Evolutionary conservation across 108 stramenopile species (phyloP).

Genomic region (Poteriospumella lacustris): DNA sequence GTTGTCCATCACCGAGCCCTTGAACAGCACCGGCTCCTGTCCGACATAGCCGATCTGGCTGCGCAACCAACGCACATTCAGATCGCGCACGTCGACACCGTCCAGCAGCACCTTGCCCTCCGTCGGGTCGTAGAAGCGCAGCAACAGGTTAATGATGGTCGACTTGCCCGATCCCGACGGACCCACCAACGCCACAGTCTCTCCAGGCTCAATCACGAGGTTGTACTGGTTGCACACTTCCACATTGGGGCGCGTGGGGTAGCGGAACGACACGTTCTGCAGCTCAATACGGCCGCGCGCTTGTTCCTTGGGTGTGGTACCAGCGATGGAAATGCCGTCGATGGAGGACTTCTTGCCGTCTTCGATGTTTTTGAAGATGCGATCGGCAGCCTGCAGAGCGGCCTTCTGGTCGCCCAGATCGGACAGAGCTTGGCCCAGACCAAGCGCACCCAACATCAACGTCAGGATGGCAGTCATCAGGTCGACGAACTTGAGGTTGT

Average conservation of each 20-base stretch:
- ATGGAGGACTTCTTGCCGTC: background rate
- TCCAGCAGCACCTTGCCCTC: slow-evolving; percentile 67
- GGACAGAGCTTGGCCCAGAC: slow-evolving; percentile 51
- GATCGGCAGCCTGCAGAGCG: slow-evolving; percentile 38
- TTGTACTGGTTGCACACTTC: slow-evolving; percentile 62
- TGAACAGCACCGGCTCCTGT: slow-evolving; percentile 30
- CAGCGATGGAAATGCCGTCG: background rate
- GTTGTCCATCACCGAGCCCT: slow-evolving; percentile 2
- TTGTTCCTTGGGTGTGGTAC: no score
- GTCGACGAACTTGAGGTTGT: slow-evolving; percentile 47
- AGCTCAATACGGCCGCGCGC: slow-evolving; percentile 57
- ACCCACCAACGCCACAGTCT: slow-evolving; percentile 81
- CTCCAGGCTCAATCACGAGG: slow-evolving; percentile 63
- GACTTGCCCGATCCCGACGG: slow-evolving; percentile 80
- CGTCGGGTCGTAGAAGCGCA: slow-evolving; percentile 83
- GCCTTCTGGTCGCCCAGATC: slow-evolving; percentile 36
- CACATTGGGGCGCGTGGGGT: slow-evolving; percentile 77
- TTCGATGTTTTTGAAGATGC: slow-evolving; percentile 34
- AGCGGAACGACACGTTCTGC: slow-evolving; percentile 72
- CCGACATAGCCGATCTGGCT: slow-evolving; percentile 29
- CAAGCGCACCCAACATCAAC: slow-evolving; percentile 59
- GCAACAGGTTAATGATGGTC: slow-evolving; percentile 76
- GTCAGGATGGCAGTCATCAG: slow-evolving; percentile 62
- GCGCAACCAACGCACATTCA: slow-evolving; percentile 69
- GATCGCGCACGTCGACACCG: slow-evolving; percentile 67